Evolutionary conservation across 345 rosid species (phyloP).

Genomic region (Bruguiera parviflora): DNA sequence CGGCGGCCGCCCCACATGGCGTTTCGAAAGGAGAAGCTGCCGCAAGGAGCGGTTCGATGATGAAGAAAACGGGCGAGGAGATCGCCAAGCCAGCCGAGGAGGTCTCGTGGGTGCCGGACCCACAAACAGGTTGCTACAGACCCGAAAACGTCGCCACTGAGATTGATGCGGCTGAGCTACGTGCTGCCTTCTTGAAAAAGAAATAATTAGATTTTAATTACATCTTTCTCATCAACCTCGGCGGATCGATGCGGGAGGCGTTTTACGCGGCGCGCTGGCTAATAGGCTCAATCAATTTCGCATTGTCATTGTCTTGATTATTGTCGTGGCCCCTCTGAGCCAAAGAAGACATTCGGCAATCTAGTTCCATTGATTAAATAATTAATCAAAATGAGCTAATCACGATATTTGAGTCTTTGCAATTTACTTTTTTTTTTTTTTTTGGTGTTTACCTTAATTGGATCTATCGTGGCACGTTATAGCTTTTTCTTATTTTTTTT

Average conservation of each 20-base stretch:
- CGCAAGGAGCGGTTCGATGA: conserved; percentile 22
- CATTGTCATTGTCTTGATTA: background rate
- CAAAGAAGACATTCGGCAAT: too few relatives aligned
- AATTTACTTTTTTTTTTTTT: too few relatives aligned
- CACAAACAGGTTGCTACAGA: conserved; percentile 66
- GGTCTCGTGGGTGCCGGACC: conserved; percentile 69
- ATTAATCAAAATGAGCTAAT: too few relatives aligned
- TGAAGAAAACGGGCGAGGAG: conserved; percentile 47
- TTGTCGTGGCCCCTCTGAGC: background rate
- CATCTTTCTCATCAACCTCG: too few relatives aligned
- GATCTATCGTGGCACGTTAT: too few relatives aligned
- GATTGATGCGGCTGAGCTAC: conserved; percentile 60
- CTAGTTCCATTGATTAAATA: too few relatives aligned
- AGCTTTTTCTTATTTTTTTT: too few relatives aligned
- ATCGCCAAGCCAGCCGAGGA: conserved; percentile 32
- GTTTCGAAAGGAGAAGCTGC: conserved; percentile 24
- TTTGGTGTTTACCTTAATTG: too few relatives aligned
- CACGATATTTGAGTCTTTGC: too few relatives aligned
- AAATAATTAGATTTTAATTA: background rate
- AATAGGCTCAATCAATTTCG: background rate
- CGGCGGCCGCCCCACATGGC: conserved; percentile 12
- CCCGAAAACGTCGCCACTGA: conserved; percentile 57
- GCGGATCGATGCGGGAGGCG: too few relatives aligned
- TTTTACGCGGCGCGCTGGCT: background rate
- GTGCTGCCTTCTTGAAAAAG: conserved; percentile 56